These are phyloP conservation scores for Phyllosticta citrichinensis DNA, from an alignment of 2,329 filamentous ascomycete species.

Conservation along the genomic window DNA sequence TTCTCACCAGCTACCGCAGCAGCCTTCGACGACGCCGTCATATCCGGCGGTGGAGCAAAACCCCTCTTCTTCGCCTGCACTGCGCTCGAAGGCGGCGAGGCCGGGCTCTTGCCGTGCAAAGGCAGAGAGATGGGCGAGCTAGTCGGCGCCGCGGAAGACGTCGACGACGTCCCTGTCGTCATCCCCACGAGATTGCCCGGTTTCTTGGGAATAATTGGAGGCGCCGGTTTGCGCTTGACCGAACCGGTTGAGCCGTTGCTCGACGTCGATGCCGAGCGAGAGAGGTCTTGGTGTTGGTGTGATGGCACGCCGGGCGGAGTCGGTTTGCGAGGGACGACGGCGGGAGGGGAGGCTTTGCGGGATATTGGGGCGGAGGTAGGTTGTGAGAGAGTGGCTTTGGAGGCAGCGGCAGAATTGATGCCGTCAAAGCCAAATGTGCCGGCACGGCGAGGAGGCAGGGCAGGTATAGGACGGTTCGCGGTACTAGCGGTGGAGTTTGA, in stretches of 20 bases:
- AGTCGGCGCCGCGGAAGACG: neutral
- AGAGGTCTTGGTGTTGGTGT: neutral
- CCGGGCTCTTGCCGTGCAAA: neutral
- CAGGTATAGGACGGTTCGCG: conserved; percentile 20
- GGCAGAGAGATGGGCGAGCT: neutral
- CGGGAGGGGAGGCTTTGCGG: conserved; percentile 24
- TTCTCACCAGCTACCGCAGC: neutral
- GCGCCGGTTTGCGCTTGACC: conserved; percentile 5
- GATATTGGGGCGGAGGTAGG: conserved; percentile 16
- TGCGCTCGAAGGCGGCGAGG: neutral
- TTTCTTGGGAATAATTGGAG: conserved; percentile 8
- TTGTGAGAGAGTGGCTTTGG: conserved; percentile 11
- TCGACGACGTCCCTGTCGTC: neutral
- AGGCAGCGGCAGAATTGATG: neutral
- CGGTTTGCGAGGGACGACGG: conserved; percentile 22
- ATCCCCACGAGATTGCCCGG: neutral
- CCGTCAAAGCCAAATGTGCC: conserved; percentile 10
- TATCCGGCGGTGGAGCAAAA: neutral
- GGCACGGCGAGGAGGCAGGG: conserved; percentile 16
- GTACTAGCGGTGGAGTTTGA: conserved; percentile 15
- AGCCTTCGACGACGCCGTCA: neutral
- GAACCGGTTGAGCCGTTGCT: conserved; percentile 2
- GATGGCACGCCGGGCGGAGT: conserved; percentile 15
- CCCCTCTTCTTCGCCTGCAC: conserved; percentile 1
- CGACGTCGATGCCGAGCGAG: conserved; percentile 2